phyloP scores from a whole-genome alignment of 768 basidiomycete species.

The Pleurotus eryngii region DNA sequence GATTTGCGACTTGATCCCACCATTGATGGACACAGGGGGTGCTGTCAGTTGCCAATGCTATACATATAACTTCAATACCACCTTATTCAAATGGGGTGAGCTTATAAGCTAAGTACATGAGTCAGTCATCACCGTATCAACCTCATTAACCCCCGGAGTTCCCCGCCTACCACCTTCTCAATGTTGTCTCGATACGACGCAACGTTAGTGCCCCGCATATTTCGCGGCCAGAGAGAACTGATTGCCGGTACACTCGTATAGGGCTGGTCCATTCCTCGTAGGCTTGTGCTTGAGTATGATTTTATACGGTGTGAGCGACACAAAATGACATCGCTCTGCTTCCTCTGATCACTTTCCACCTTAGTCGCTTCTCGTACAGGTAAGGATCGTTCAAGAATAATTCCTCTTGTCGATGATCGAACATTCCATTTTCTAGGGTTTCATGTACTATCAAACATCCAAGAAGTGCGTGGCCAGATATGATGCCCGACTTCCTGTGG shows the following conservation, averaged over 20 bases:
- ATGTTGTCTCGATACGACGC: neutral
- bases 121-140: too few relatives aligned
- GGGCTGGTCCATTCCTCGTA: slow-evolving; percentile 18
- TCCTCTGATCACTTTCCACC: neutral
- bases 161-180: too few relatives aligned
- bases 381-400: neutral
- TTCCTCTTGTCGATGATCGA: neutral
- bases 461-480: slow-evolving; percentile 10
- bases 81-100: too few relatives aligned
- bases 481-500: neutral
- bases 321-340: neutral
- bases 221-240: neutral
- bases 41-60: too few relatives aligned
- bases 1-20: too few relatives aligned
- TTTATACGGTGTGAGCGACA: slow-evolving; percentile 15
- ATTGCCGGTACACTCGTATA: neutral
- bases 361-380: neutral
- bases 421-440: slow-evolving; percentile 9
- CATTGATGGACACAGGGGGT: too few relatives aligned
- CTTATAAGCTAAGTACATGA: too few relatives aligned
- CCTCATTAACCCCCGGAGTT: too few relatives aligned
- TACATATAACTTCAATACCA: too few relatives aligned
- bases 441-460: slow-evolving; percentile 14
- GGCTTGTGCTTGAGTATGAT: slow-evolving; percentile 17
- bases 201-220: neutral